A percentile compares a stretch with the other conserved stretches of the same genome.
Evolutionary conservation across 2,329 filamentous ascomycete species (phyloP).

Genomic region (Aureobasidium melanogenum): DNA sequence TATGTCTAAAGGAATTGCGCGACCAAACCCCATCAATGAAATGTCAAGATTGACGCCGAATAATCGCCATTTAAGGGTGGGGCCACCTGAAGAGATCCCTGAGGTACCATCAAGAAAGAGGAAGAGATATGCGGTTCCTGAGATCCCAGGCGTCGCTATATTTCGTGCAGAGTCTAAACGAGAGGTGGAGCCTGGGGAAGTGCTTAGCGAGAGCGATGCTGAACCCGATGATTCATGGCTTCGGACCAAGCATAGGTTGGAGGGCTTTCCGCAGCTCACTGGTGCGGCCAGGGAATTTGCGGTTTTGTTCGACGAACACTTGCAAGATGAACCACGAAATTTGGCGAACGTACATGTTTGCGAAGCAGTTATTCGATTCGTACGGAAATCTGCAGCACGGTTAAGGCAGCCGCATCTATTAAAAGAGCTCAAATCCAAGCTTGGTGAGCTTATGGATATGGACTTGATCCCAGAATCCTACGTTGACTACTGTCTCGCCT

Average conservation of each 20-base stretch:
- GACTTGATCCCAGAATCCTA: constrained; percentile 21
- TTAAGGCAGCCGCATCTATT: constrained; percentile 19
- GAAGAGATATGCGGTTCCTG: constrained; percentile 29
- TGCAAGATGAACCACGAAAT: constrained; percentile 28
- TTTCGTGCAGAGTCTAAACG: constrained; percentile 34
- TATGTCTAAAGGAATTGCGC: neutral
- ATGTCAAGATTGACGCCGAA: neutral
- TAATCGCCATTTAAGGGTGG: neutral
- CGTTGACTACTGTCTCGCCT: constrained; percentile 14
- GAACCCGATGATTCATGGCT: constrained; percentile 33
- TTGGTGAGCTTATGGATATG: constrained; percentile 24
- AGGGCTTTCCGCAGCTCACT: constrained; percentile 19
- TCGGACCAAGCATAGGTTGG: constrained; percentile 22
- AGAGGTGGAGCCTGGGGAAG: constrained; percentile 28
- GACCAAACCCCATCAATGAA: neutral
- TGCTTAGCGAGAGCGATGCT: constrained; percentile 36
- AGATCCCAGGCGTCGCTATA: constrained; percentile 28
- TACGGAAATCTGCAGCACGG: constrained; percentile 18
- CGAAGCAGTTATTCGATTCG: constrained; percentile 33
- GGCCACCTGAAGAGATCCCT: constrained; percentile 15
- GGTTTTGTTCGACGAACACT: constrained; percentile 28
- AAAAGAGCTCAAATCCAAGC: constrained; percentile 25
- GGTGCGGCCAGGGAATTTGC: constrained; percentile 27
- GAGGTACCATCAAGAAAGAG: constrained; percentile 17
- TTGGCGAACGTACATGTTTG: constrained; percentile 24